Base-by-base conservation (phyloP, 2,329 filamentous ascomycete species). In the Penicillium sp. region DNA sequence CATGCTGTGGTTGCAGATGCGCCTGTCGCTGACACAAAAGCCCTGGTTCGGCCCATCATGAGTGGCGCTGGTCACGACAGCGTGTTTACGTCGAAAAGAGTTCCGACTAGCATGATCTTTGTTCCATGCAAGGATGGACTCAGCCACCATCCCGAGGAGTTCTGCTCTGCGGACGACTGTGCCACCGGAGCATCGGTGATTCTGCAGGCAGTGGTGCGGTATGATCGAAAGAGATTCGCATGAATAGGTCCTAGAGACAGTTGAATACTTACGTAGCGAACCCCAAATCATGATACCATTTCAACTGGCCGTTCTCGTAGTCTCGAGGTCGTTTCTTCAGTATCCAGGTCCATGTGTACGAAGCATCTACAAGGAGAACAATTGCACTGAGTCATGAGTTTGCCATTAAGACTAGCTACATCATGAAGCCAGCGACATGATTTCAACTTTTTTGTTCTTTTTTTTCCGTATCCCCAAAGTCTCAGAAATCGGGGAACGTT, bases 91-190 rank as follows among this genome's bases (percentile, higher is more conserved):
- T 87, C 83, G 49, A 82, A 83, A 65, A 78, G 80, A 40, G 86
- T 84, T 49, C 88, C 87, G 17, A 88, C 87, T 2, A 84, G 85
- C 47, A 89, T 90, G 87, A 86, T 89, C 30, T 90, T 90, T 67
- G 84, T 89, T 19, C 86, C 87, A 4, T 89, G 86, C 65, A 83
- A 81, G 70, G 84, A 88, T 67, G 88, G 88, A 1, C 76, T 89
- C 22, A 88, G 85, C 68, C 88, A 89, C 71, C 85, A 89, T 68
- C 87, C 88, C 2, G 81, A 84, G 49, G 88, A 89, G 70, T 89
- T 86, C 68, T 85, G 84, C 40, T 84, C 82, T 45, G 81, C 82
- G 0, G 85, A 87, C 51, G 86, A 89, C 70, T 89, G 86, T 69
- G 80, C 82, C 4, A 80, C 83, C 49, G 85, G 86, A 12, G 82